Base-by-base conservation (phyloP, 768 basidiomycete genomes). In the Dioszegia aurantiaca region DNA sequence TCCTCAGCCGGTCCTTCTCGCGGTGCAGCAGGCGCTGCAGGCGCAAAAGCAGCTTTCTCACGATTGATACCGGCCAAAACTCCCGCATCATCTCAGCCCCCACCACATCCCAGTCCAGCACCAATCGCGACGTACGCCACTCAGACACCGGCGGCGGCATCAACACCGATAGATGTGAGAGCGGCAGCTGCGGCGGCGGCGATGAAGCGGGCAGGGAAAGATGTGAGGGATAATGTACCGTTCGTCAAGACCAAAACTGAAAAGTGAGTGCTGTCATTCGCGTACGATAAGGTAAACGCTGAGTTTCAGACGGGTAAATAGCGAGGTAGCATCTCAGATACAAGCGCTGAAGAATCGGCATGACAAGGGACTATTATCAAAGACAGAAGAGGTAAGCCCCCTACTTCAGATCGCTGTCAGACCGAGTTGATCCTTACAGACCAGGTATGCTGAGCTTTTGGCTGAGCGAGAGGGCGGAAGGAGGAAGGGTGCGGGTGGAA, bases 381-480 rank as follows among this genome's bases (percentile, higher is more conserved):
- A 70, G 45, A 57, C 65, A 19, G 75, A 77, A 58, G 70, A 75
- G 69, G 73, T 76, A 63, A 72, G 72, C 49, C n/a, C n/a, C n/a
- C 47, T 28, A 28, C 23, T 59, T 19, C 21, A 46, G 8, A 31
- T 44, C 30, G 9, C n/a, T n/a, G 10, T 36, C 27, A 43, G 11
- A 43, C 42, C 23, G 26, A 33, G 19, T 26, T 55, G 40, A 57
- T 44, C n/a, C 31, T 28, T 39, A 31, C 36, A 73, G 72, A 42
- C 68, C 43, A 64, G 63, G 54, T 70, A 69, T 56, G 72, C 72
- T 19, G 69, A 73, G 56, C 41, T 73, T 36, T 30, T 73, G 8
- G 72, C 57, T 11, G 45, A 67, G 42, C 56, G 49, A 17, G 62
- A 73, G 49, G 37, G 57, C 26, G 41, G 42, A 1, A 49, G 54